These are phyloP conservation scores for Skeletonema marinoi DNA, from an alignment of 108 stramenopile species.

Conservation along the genomic window DNA sequence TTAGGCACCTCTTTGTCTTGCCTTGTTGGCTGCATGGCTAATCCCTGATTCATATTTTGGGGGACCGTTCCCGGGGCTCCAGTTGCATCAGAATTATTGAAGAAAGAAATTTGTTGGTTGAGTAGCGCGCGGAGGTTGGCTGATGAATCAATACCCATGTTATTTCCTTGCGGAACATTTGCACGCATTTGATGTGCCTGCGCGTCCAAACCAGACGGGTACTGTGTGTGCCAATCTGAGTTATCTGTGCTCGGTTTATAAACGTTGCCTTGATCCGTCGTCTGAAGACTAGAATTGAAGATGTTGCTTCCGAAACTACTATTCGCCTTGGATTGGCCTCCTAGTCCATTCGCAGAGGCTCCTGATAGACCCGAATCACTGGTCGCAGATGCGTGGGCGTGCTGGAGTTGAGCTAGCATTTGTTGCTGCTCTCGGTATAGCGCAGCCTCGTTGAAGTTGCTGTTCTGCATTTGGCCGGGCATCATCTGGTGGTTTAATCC, in stretches of 20 bases:
- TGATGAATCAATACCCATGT: conserved; percentile 22
- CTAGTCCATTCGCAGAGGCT: not conserved
- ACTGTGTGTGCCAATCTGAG: not conserved
- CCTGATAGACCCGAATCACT: not conserved
- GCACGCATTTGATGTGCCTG: conserved; percentile 7
- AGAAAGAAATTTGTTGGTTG: conserved; percentile 41
- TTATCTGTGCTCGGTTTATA: conserved; percentile 7
- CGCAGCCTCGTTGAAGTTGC: conserved; percentile 1
- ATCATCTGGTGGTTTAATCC: not conserved
- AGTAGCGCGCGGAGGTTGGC: conserved; percentile 41
- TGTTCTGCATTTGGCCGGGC: not conserved
- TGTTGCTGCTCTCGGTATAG: conserved; percentile 34
- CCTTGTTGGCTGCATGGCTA: not conserved
- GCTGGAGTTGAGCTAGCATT: conserved; percentile 45
- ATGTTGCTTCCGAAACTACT: not conserved
- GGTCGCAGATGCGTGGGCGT: conserved; percentile 29
- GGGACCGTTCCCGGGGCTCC: not conserved
- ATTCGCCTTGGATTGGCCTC: not conserved
- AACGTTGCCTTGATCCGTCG: conserved; percentile 38
- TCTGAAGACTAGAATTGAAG: conserved; percentile 16
- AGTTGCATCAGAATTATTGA: conserved; percentile 5
- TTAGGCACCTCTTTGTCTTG: not conserved
- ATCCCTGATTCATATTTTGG: not conserved
- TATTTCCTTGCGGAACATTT: not conserved
- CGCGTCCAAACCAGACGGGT: not conserved